Evolutionary conservation across 805 yeast species (phyloP).

Genomic region (Lipomyces sp.): DNA sequence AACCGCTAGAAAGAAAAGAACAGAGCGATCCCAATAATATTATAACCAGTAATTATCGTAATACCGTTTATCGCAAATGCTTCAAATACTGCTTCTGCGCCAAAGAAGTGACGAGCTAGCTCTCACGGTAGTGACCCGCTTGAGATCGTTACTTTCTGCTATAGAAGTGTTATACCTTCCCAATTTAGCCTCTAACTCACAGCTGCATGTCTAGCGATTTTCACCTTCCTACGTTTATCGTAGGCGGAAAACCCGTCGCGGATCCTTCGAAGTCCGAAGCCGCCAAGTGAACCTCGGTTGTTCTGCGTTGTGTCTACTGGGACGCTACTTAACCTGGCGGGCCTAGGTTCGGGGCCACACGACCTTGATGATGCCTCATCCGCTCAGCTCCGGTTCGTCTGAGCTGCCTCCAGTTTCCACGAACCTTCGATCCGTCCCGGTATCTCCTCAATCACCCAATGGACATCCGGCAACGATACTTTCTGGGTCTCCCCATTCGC

Average conservation of each 20-base stretch:
- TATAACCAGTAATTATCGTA: no score
- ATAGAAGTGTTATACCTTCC: not conserved
- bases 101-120: no score
- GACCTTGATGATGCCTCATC: not conserved
- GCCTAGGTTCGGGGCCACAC: not conserved
- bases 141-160: not conserved
- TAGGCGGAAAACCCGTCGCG: not conserved
- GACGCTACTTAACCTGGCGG: not conserved
- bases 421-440: not conserved
- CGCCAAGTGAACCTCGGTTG: not conserved
- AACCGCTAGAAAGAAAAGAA: no score
- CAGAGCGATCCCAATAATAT: no score
- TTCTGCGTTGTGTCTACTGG: not conserved
- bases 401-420: not conserved
- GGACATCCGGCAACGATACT: not conserved
- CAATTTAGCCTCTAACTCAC: not conserved
- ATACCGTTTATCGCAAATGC: no score
- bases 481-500: not conserved
- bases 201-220: not conserved
- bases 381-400: not conserved
- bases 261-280: not conserved
- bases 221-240: not conserved
- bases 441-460: not conserved
- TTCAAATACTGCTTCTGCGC: no score
- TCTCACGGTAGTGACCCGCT: not conserved